Evolutionary conservation across 2,329 filamentous ascomycete genomes (phyloP), one percentile per base, ranked within the genome.

Genomic region (Bipolaris zeicola): DNA sequence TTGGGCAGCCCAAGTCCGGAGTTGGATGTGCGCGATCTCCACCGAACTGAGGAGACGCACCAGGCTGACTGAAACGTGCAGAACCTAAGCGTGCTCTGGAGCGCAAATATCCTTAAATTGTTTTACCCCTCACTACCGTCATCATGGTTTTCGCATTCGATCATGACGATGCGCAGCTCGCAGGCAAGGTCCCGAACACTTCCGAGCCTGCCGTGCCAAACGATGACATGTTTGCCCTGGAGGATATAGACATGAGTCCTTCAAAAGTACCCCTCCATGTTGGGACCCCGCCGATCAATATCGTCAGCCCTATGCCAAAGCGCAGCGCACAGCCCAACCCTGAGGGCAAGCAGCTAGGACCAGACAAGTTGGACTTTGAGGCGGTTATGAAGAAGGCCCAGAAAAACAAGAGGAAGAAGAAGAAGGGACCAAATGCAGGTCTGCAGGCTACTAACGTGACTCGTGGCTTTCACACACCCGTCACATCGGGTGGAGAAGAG

Each of bases 401-500:
- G 61, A 76, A 76, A 67, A 73, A 75, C 59, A 75, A 71, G 57
- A 75, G 70, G 49, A 76, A 73, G 58, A 76, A 73, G 59, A 77
- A 73, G 66, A 68, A 70, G 57, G 63, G 53, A 3, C 61, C 66
- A 58, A 73, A 73, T 55, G 53, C 49, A 41, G 66, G 63, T 36
- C 67, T 71, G 24, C 71, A 70, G 28, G 73, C 73, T 16, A 64
- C 67, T 36, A 73, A 61, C 58, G 69, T 71, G 44, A 78, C 81
- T 49, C 77, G 78, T 60, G 81, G 81, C 8, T 83, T 83, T 60
- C 76, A 82, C 55, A 83, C 81, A 10, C 80, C 81, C 0, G 72
- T 78, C 24, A 80, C 78, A 10, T 84, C 82, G 47, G 81, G 80
- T 24, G 82, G 82, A 50, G 83, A 86, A 68, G 83, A 85, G 65